Base-by-base conservation (phyloP, 1,284 basidiomycete species). In the Pseudozyma flocculosa region DNA sequence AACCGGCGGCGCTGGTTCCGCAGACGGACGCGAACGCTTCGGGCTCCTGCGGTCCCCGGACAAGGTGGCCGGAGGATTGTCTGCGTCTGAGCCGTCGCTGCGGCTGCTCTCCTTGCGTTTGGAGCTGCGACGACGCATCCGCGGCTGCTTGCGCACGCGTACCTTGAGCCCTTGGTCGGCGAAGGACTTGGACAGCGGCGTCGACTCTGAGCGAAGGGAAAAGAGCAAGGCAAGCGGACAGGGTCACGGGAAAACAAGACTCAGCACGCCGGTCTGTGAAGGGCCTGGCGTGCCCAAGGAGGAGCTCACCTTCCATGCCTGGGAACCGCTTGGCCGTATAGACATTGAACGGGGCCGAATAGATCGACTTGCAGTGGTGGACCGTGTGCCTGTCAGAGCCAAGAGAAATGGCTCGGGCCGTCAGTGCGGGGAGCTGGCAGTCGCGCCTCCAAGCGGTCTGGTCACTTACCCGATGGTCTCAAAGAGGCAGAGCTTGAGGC, bases 401-500 rank as follows among this genome's bases (percentile, higher is more conserved):
- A 13, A 29, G 29, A 29, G 29, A 29, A 29, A 29, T 13, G n/a
- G n/a, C n/a, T n/a, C n/a, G n/a, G n/a, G n/a, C n/a, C n/a, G n/a
- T n/a, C n/a, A n/a, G n/a, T n/a, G n/a, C n/a, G n/a, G n/a, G n/a
- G n/a, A n/a, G n/a, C n/a, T n/a, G n/a, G n/a, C n/a, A n/a, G n/a
- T n/a, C n/a, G n/a, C n/a, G n/a, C n/a, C n/a, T n/a, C n/a, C n/a
- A n/a, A n/a, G n/a, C n/a, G n/a, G n/a, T n/a, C n/a, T n/a, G n/a
- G n/a, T n/a, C 30, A 85, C 89, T 78, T 72, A 91, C 88, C 88
- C 88, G 47, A 93, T 88, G 49, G 95, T 91, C 80, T 96, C 93
- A 75, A 90, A 97, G 2, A 75, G 61, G 40, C 59, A 96, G 79
- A 69, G 87, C 80, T 95, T 96, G 55, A 97, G 83, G 18, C 91